Evolutionary conservation across 306 rosid species (phyloP), one percentile per base, ranked within the genome.

Genomic region (Vigna hirtella): DNA sequence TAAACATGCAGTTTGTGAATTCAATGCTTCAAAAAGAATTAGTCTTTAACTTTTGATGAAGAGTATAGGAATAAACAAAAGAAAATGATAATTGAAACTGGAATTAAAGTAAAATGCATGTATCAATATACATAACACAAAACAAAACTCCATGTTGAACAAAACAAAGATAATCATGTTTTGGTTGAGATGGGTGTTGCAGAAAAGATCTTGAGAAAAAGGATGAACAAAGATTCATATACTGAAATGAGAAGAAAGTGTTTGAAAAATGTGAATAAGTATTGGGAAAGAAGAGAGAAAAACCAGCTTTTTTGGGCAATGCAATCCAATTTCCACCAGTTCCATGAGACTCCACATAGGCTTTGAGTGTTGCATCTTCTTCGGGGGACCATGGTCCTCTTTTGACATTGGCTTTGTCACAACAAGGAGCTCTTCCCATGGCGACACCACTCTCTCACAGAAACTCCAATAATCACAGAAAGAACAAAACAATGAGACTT

Each of bases 351-450:
- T 87, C 66, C 0, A 93, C 13, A 64, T 88, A 93, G 62, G n/a
- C 61, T 80, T 70, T 93, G 85, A 93, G 98, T 26, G 84, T 66
- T 17, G 85, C 93, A 81, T 93, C 98, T 86, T 93, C 98, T 59
- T 93, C 96, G 10, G 96, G 93, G 68, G 98, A 93, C 98, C 98
- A 93, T 30, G 95, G 97, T 3, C 98, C 96, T 86, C 84, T 90
- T 88, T 91, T 93, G 40, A 93, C 98, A 16, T 85, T 90, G 4
- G 88, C 89, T 86, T 93, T 93, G 89, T 91, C 98, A 84, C 98
- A 93, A 22, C 98, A 93, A 48, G 98, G 98, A 78, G 93, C 85
- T 83, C 98, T 91, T 89, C 98, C 97, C 98, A 93, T 93, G 74
- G 70, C 84, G 22, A 42, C 47, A 42, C 12, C 9, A 42, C 75